Percentiles rank a stretch among this genome's conserved stretches.
Evolutionary conservation across 163 green algal genomes (phyloP).

Genomic region (Scenedesmus sp.): DNA sequence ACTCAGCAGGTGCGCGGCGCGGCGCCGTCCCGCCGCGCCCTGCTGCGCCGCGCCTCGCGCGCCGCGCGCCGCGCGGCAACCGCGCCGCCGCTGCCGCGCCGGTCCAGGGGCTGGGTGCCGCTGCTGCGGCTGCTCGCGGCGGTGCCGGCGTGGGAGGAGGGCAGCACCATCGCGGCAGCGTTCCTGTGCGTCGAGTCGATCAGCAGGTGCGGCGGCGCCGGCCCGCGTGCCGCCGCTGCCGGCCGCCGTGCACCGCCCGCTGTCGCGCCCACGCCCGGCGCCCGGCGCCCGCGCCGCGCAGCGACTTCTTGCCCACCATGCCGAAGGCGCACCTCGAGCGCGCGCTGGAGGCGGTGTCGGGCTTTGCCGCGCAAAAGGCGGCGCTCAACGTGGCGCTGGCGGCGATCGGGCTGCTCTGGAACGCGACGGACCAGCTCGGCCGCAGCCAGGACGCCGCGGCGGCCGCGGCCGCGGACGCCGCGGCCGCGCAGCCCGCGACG

Average conservation of each 20-base stretch:
- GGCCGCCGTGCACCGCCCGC: no score
- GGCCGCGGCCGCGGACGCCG: conserved; percentile 12
- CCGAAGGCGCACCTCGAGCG: conserved; percentile 56
- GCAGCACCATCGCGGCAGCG: conserved; percentile 56
- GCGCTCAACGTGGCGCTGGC: conserved; percentile 91
- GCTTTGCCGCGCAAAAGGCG: conserved; percentile 57
- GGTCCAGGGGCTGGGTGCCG: conserved; percentile 71
- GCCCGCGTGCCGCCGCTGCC: no score
- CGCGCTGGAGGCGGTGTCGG: conserved; percentile 54
- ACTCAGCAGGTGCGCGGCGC: conserved; percentile 54
- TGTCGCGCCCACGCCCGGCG: no score
- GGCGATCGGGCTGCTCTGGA: conserved; percentile 90
- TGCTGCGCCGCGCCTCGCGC: no score
- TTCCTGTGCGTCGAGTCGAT: conserved; percentile 76
- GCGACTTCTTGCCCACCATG: conserved; percentile 52
- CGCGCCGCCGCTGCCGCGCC: not conserved
- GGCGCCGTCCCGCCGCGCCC: conserved; percentile 3
- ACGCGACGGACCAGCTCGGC: conserved; percentile 80
- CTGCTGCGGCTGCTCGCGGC: conserved; percentile 75
- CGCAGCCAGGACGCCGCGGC: conserved; percentile 7
- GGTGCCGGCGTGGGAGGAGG: conserved; percentile 64
- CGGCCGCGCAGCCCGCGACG: not conserved
- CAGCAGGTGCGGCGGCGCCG: conserved; percentile 25
- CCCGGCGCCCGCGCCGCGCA: not conserved
- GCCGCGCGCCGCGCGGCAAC: no score